A percentile compares a stretch with the other conserved stretches of the same genome.
These are phyloP conservation scores for Oryza meyeriana DNA, from an alignment of 176 grass and related monocot genomes.

Conservation along the genomic window DNA sequence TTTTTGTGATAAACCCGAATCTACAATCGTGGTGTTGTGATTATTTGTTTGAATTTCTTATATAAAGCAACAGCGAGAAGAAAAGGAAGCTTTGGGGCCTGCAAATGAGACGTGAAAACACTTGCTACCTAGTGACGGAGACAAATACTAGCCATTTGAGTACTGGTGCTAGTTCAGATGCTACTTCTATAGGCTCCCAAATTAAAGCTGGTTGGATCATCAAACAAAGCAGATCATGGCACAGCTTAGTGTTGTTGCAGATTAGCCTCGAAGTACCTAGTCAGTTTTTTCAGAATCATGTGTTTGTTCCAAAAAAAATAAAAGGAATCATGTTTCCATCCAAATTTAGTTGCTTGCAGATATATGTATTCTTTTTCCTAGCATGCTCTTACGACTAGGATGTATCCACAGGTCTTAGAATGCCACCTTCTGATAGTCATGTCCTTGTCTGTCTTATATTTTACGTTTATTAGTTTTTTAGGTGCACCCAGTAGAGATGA, in stretches of 20 bases:
- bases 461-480: not conserved
- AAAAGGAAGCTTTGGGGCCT: not conserved
- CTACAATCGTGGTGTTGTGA: not conserved
- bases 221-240: not conserved
- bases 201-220: not conserved
- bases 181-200: not conserved
- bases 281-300: not conserved
- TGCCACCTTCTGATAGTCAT: not conserved
- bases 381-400: not conserved
- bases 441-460: not conserved
- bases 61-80: not conserved
- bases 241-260: not conserved
- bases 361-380: not conserved
- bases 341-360: not conserved
- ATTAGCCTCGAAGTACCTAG: not conserved
- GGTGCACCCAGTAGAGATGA: not conserved
- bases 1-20: constrained; percentile 24
- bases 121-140: not conserved
- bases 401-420: not conserved
- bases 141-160: constrained; percentile 10
- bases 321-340: not conserved
- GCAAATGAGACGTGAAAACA: constrained; percentile 25
- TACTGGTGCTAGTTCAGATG: not conserved
- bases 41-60: constrained; percentile 3
- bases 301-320: not conserved